These are phyloP conservation scores for Aristolochia contorta DNA, from an alignment of 164 flowering plant genomes.

Conservation along the genomic window DNA sequence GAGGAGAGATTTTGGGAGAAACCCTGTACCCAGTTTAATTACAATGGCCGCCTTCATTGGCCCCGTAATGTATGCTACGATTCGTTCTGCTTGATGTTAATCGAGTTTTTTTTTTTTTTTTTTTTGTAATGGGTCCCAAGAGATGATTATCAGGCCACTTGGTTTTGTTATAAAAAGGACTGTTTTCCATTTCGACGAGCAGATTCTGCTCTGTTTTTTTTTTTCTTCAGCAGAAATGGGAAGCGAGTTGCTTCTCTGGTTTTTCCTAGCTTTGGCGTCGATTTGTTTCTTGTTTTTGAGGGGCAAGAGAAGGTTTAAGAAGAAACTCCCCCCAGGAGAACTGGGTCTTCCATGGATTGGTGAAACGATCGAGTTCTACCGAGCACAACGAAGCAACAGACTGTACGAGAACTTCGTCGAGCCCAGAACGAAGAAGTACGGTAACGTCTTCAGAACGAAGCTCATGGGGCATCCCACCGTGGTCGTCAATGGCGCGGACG, in stretches of 20 bases:
- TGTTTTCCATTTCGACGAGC: too few relatives aligned
- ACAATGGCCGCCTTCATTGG: too few relatives aligned
- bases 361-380: constrained; percentile 58
- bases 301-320: constrained; percentile 6
- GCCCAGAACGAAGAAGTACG: constrained; percentile 41
- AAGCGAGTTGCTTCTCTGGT: neutral
- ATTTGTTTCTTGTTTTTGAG: neutral
- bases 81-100: too few relatives aligned
- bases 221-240: too few relatives aligned
- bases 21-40: too few relatives aligned
- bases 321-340: constrained; percentile 50
- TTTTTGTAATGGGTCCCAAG: too few relatives aligned
- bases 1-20: too few relatives aligned
- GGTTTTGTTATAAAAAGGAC: too few relatives aligned
- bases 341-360: constrained; percentile 79
- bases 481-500: constrained; percentile 54
- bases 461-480: constrained; percentile 70
- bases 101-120: too few relatives aligned
- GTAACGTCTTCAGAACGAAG: constrained; percentile 54
- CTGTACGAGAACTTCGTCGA: constrained; percentile 51
- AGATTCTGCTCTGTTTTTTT: too few relatives aligned
- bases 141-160: too few relatives aligned
- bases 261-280: neutral
- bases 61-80: too few relatives aligned
- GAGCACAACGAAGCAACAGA: constrained; percentile 40